Evolutionary conservation across 805 yeast genomes (phyloP), one percentile per base, ranked within the genome.

Genomic region (Starmerella lactis-condensi): DNA sequence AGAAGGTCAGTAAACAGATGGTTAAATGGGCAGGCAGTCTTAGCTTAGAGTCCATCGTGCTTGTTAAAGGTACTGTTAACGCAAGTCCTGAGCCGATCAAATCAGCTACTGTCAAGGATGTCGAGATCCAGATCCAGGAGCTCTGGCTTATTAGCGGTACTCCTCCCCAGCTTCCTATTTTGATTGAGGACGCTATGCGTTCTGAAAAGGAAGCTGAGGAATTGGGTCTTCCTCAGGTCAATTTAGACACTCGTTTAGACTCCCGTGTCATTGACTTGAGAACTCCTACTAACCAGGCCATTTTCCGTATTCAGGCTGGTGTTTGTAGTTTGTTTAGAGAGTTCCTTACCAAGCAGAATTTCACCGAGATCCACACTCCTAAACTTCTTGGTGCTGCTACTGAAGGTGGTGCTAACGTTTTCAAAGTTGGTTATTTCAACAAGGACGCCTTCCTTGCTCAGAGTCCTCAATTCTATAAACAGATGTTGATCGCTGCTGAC

Each of bases 351-450:
- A 56, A 56, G 29, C 67, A 61, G 45, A 67, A 68, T 17, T 89
- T 89, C 60, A 69, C 74, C 22, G 99, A 91, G 62, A 73, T 82
- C 45, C 99, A 89, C 60, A 75, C 95, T 9, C 99, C 99, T 40
- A 89, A 89, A 61, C 63, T 89, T 46, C 68, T 85, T 50, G 93
- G 91, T 45, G 81, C 96, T 24, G 77, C 98, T 24, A 76, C 93
- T 39, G 99, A 89, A 64, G 94, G 96, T 58, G 99, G 99, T 44
- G 70, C 96, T 36, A 85, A 81, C 55, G 96, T 89, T 29, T 89
- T 89, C 59, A 91, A 82, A 58, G 76, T 89, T 37, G 64, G 76
- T 26, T 89, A 89, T 60, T 89, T 89, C 69, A 85, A 85, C 56
- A 71, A 81, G 40, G 72, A 75, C 39, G 96, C 96, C 5, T 89